Evolutionary conservation across 495 filamentous ascomycete species (phyloP), one percentile per base, ranked within the genome.

Genomic region (Articulospora tetracladia): DNA sequence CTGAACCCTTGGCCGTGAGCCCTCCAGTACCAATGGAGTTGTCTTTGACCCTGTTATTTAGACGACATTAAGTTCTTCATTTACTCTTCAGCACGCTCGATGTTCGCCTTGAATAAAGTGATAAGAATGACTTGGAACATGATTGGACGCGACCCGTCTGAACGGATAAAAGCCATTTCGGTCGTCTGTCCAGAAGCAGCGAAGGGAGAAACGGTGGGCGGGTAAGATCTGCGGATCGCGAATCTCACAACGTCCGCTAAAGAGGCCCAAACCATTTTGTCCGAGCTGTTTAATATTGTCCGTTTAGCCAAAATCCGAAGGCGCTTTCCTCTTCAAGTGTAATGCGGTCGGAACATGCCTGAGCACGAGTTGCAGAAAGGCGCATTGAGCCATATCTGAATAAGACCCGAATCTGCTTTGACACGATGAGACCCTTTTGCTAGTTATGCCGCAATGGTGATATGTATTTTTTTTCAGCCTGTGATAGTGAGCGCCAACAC

Each of bases 191-290:
- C 28, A 17, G 22, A 56, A 57, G 20, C 3, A 39, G 59, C n/a
- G 52, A 22, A 61, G 44, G 19, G n/a, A 1, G 26, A 39, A 61
- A 61, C 34, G 57, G 47, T 41, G 39, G 13, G 41, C 56, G 56
- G 56, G 46, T 28, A 25, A 34, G 44, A 58, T 58, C 56, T 58
- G 41, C 56, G 47, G 56, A 58, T 62, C 60, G 60, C 60, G 23
- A 62, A 62, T 62, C 60, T 62, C 48, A 53, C 13, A 53, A 62
- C 55, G 54, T 54, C 53, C 52, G 59, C 59, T 44, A 61, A 61
- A 17, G 10, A 20, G 15, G 23, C 39, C 15, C 8, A 44, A 3
- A 17, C 39, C n/a, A 44, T n/a, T n/a, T n/a, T n/a, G n/a, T n/a
- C n/a, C n/a, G n/a, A n/a, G n/a, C n/a, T n/a, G n/a, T n/a, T n/a